A percentile compares a stretch with the other conserved stretches of the same genome.
These are phyloP conservation scores for Penicillium psychrosexuale DNA, from an alignment of 2,329 filamentous ascomycete species.

Conservation along the genomic window DNA sequence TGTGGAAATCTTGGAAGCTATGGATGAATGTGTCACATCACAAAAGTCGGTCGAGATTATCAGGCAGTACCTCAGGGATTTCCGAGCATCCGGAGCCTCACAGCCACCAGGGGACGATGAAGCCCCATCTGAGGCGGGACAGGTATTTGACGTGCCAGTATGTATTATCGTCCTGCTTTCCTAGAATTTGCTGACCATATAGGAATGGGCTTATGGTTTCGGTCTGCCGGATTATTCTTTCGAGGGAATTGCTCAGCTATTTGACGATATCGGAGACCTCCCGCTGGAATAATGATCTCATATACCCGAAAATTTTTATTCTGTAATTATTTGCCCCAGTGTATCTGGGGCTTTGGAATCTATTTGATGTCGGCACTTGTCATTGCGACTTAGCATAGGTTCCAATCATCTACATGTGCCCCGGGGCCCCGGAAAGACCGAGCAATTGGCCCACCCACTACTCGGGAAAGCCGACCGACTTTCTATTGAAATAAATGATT, in stretches of 20 bases:
- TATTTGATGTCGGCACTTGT: too few relatives aligned
- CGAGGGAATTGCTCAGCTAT: slow-evolving; percentile 35
- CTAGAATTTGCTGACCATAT: not conserved
- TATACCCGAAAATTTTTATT: not conserved
- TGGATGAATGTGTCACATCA: slow-evolving; percentile 44
- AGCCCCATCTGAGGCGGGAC: slow-evolving; percentile 1
- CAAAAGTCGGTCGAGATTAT: slow-evolving; percentile 40
- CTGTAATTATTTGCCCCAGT: not conserved
- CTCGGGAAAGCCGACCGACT: too few relatives aligned
- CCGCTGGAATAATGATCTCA: slow-evolving; percentile 26
- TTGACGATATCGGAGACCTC: slow-evolving; percentile 33
- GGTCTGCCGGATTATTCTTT: slow-evolving; percentile 39
- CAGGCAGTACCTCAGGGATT: slow-evolving; percentile 33
- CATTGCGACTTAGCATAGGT: too few relatives aligned
- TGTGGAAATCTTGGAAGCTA: slow-evolving; percentile 41
- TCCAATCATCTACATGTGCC: too few relatives aligned
- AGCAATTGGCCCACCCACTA: too few relatives aligned
- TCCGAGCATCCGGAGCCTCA: slow-evolving; percentile 18
- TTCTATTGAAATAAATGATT: too few relatives aligned
- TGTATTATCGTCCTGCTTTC: not conserved
- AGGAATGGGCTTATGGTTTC: slow-evolving; percentile 38
- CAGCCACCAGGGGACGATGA: not conserved
- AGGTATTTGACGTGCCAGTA: slow-evolving; percentile 30
- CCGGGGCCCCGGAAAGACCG: too few relatives aligned
- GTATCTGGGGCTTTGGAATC: too few relatives aligned